Evolutionary conservation across 495 filamentous ascomycete species (phyloP).

Genomic region (Oidiodendron maius): DNA sequence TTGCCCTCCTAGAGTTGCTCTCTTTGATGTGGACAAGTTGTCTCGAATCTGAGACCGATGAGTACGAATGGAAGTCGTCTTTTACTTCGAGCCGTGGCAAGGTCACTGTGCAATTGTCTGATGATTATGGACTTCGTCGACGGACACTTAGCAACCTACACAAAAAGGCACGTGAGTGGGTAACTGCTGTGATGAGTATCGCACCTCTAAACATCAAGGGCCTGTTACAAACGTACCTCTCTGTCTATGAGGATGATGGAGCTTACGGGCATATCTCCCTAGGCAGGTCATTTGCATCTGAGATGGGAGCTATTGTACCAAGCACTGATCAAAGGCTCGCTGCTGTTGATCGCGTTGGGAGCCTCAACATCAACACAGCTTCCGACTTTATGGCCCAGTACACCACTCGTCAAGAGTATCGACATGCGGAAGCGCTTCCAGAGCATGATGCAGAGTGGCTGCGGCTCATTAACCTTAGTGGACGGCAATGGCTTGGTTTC

Average conservation of each 20-base stretch:
- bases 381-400: slow-evolving; percentile 96
- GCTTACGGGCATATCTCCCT: slow-evolving; percentile 84
- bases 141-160: slow-evolving; percentile 74
- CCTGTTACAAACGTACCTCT: slow-evolving; percentile 88
- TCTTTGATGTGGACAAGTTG: slow-evolving; percentile 94
- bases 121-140: slow-evolving; percentile 75
- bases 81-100: slow-evolving; percentile 69
- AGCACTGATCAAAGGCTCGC: slow-evolving; percentile 79
- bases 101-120: slow-evolving; percentile 82
- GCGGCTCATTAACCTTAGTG: slow-evolving; percentile 45
- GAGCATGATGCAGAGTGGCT: slow-evolving; percentile 59
- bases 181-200: slow-evolving; percentile 69
- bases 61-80: slow-evolving; percentile 78
- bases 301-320: slow-evolving; percentile 86
- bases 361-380: slow-evolving; percentile 74
- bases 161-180: slow-evolving; percentile 72
- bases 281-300: slow-evolving; percentile 89
- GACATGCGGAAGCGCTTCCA: slow-evolving; percentile 64
- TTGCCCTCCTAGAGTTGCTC: slow-evolving; percentile 84
- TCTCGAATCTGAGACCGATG: slow-evolving; percentile 86
- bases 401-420: slow-evolving; percentile 92
- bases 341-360: slow-evolving; percentile 66
- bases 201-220: slow-evolving; percentile 95
- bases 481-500: slow-evolving; percentile 32
- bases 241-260: slow-evolving; percentile 83